Evolutionary conservation across 1,284 basidiomycete genomes (phyloP), one percentile per base, ranked within the genome.

Genomic region (Stygiomarasmius scandens): DNA sequence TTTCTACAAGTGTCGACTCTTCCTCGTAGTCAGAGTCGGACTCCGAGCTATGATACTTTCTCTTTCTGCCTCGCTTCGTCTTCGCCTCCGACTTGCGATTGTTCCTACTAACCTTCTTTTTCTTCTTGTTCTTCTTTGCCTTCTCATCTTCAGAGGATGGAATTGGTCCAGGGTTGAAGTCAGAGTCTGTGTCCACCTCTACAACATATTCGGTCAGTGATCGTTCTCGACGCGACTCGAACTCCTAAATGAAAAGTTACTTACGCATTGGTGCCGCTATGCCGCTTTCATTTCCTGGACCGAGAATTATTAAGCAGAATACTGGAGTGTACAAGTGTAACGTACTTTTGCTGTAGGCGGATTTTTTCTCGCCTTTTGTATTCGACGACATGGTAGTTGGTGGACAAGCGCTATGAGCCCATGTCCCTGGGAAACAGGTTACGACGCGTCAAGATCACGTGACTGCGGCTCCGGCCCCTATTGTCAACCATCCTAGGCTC

Each of bases 201-300:
- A 20, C 47, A 5, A 14, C 14, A 14, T 29, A 50, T 38, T 41
- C 12, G n/a, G n/a, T n/a, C n/a, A n/a, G n/a, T 49, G 48, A 43
- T 14, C 22, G 23, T 12, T 50, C n/a, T 29, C 8, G 20, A 48
- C 2, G 14, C 24, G 20, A 48, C 9, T 38, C 19, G 10, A 14
- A n/a, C 5, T 29, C 43, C 1, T 22, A 25, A 4, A 43, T n/a
- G 36, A 38, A 16, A 2, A 44, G 6, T 24, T 6, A 32, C 29
- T 32, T 12, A 32, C 29, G 6, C 29, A 32, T 49, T 16, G 54
- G 54, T 9, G 54, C 54, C 43, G 54, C 29, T 4, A 49, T 49
- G n/a, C 23, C 25, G 4, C 8, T 29, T 49, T 49, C 48, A 19
- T 27, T 49, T 27, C 48, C 48, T 49, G 25, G 4, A n/a, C n/a